Evolutionary conservation across 495 filamentous ascomycete species (phyloP), one percentile per base, ranked within the genome.

Genomic region (Xylaria cubensis): DNA sequence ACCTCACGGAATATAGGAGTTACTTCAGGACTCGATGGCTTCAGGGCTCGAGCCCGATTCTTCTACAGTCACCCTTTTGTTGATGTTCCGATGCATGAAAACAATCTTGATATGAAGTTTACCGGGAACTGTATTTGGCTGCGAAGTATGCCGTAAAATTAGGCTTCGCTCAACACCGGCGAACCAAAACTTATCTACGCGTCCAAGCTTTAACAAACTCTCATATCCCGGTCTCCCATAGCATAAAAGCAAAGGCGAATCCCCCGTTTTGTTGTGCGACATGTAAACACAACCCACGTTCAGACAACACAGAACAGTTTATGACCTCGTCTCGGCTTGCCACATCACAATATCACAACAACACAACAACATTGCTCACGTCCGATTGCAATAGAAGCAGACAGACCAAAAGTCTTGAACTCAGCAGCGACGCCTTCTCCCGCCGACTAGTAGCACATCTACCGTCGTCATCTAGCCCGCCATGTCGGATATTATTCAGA

Each of bases 1-100:
- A 74, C 76, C 76, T 78, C 76, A 66, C 72, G 76, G 76, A 6
- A 65, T 44, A 51, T 10, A 50, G 58, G 55, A 53, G 32, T 21
- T 61, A 21, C 32, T 19, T n/a, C 19, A 61, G 32, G 29, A 19
- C 53, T 17, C n/a, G 19, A 19, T 10, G 32, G 8, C 17, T 29
- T 39, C 17, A n/a, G 21, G 39, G 34, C 32, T 13, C 7, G 34
- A 39, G 29, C 7, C 1, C 4, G 26, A 26, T 24, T 24, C 21
- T 55, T 24, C 51, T 55, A 26, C 24, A 55, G 26, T 55, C 21
- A 9, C 48, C 8, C 26, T 24, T 55, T 15, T 15, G 3, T 24
- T 26, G 13, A 24, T 55, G 51, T 51, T 24, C 24, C 24, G 10
- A 24, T 29, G 12, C 10, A 9, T 55, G 3, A 26, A 12, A 9